phyloP scores from a whole-genome alignment of 2,329 filamentous ascomycete species.

The Penicillium aurantiogriseum region DNA sequence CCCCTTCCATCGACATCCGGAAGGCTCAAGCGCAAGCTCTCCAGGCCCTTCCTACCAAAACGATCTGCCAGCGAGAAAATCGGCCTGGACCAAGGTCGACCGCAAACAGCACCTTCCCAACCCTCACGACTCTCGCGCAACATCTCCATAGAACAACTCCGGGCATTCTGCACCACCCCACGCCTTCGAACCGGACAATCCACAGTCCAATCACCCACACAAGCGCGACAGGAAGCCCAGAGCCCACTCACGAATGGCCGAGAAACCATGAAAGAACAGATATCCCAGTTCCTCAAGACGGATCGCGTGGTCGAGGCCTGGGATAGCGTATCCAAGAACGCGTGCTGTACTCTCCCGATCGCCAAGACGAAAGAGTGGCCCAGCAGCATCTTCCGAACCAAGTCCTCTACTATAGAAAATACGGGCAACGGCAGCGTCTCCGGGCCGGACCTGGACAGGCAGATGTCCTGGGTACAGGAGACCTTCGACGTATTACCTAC shows the following conservation, averaged over 20 bases:
- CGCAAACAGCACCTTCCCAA: slow-evolving; percentile 29
- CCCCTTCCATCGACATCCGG: slow-evolving; percentile 17
- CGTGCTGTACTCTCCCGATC: slow-evolving; percentile 15
- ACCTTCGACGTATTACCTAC: slow-evolving; percentile 28
- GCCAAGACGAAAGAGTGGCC: slow-evolving; percentile 26
- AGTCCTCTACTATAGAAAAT: slow-evolving; percentile 18
- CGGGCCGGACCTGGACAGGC: slow-evolving; percentile 18
- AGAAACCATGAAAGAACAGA: slow-evolving; percentile 34
- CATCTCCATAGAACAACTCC: slow-evolving; percentile 30
- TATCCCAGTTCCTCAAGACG: slow-evolving; percentile 35
- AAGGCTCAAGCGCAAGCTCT: slow-evolving; percentile 26
- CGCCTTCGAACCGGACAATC: slow-evolving; percentile 21
- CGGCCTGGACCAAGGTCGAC: slow-evolving; percentile 16
- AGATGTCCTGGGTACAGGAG: slow-evolving; percentile 35
- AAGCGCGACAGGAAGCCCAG: slow-evolving; percentile 8
- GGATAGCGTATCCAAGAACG: slow-evolving; percentile 27
- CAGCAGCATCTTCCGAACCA: slow-evolving; percentile 34
- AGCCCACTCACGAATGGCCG: slow-evolving; percentile 9
- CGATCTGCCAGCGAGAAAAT: slow-evolving; percentile 18
- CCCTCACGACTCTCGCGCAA: slow-evolving; percentile 24
- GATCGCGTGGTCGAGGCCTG: slow-evolving; percentile 35
- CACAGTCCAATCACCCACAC: slow-evolving; percentile 10
- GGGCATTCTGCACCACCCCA: slow-evolving; percentile 18
- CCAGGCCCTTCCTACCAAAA: slow-evolving; percentile 23
- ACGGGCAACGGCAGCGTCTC: slow-evolving; percentile 10